A percentile compares a stretch with the other conserved stretches of the same genome.
These are phyloP conservation scores for Pseudomonodictys pantanalensis DNA, from an alignment of 495 filamentous ascomycete species.

Conservation along the genomic window DNA sequence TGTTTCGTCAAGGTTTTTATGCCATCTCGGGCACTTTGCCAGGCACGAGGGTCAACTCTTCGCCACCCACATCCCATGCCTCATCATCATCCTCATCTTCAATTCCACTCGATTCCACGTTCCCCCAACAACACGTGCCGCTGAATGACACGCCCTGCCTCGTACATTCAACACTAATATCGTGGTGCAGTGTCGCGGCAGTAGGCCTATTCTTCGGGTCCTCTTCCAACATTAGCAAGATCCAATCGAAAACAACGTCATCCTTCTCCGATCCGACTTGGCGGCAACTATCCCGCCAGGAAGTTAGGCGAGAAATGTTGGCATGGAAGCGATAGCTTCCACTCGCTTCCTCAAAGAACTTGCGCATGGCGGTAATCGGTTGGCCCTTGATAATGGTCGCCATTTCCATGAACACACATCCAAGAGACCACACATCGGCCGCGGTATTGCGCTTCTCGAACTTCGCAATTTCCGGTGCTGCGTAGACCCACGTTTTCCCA, in stretches of 20 bases:
- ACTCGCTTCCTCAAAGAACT: background rate
- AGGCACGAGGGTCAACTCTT: background rate
- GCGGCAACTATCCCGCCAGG: background rate
- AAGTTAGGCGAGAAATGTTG: conserved; percentile 3
- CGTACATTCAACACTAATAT: conserved; percentile 1
- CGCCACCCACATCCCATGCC: background rate
- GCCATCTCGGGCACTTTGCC: background rate
- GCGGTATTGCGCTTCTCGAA: conserved; percentile 7
- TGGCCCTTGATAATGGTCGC: background rate
- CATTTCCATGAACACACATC: background rate
- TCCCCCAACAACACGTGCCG: background rate
- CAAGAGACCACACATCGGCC: conserved; percentile 4
- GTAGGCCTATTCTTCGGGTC: background rate
- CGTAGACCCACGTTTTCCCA: conserved; percentile 4
- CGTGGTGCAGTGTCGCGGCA: background rate
- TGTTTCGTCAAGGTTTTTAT: background rate
- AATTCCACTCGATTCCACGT: background rate
- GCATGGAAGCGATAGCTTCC: background rate
- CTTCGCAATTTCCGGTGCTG: conserved; percentile 9
- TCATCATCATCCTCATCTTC: background rate
- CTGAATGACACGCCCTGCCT: background rate
- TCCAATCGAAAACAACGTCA: background rate
- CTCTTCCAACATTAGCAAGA: background rate
- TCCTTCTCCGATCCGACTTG: background rate
- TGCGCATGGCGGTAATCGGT: background rate